Conservation (phyloP, 2,329 filamentous ascomycete genomes). For the Neonectria coccinea region DNA sequence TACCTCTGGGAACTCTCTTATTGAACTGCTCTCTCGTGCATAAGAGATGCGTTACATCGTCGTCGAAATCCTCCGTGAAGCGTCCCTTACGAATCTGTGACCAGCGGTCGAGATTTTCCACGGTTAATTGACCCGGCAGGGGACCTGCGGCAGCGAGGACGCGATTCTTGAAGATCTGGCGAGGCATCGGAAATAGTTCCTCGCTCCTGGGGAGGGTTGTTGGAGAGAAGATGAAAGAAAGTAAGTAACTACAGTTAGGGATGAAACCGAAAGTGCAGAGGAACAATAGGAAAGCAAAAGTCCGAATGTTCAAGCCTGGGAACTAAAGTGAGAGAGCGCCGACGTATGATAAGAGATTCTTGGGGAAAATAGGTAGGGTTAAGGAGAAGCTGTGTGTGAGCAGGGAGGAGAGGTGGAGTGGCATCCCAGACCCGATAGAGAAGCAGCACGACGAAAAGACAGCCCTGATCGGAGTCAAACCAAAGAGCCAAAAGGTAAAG, state of each 20-base stretch:
- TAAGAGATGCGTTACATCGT: slow-evolving; percentile 78
- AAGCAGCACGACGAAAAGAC: neutral
- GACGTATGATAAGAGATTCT: neutral
- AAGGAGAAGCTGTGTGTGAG: slow-evolving; percentile 7
- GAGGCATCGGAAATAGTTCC: slow-evolving; percentile 42
- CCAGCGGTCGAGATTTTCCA: slow-evolving; percentile 74
- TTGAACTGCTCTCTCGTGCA: slow-evolving; percentile 72
- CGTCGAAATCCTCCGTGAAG: slow-evolving; percentile 63
- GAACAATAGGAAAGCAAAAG: neutral
- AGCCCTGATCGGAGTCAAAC: neutral
- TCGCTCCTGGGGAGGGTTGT: neutral
- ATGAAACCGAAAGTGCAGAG: neutral
- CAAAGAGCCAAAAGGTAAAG: neutral
- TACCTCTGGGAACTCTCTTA: slow-evolving; percentile 54
- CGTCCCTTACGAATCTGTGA: slow-evolving; percentile 70
- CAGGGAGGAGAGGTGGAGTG: slow-evolving; percentile 17
- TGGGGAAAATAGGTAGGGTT: neutral
- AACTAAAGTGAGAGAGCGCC: neutral
- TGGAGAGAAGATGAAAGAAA: neutral
- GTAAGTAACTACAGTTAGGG: neutral
- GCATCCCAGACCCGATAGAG: slow-evolving; percentile 19
- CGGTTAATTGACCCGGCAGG: slow-evolving; percentile 61
- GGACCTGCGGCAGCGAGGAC: slow-evolving; percentile 70
- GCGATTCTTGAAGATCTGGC: slow-evolving; percentile 63
- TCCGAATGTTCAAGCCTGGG: neutral